Conservation (phyloP, 305 asterid genomes). For the Rubia peregrina region DNA sequence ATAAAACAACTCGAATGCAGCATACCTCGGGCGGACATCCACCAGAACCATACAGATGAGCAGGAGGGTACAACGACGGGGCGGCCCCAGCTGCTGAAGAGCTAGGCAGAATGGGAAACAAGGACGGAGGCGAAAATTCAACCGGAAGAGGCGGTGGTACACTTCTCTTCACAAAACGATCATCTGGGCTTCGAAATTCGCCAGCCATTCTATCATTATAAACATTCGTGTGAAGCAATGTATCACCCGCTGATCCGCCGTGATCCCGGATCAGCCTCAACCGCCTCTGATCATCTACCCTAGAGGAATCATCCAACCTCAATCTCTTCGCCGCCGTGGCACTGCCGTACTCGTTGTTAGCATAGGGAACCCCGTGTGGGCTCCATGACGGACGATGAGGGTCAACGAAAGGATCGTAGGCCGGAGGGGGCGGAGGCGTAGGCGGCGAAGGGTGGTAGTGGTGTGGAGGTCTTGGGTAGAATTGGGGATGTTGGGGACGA, state of each 20-base stretch:
- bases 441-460: conserved; percentile 27
- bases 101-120: conserved; percentile 34
- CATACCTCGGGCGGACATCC: conserved; percentile 45
- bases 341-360: conserved; percentile 29
- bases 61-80: conserved; percentile 33
- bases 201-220: conserved; percentile 25
- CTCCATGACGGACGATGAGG: conserved; percentile 33
- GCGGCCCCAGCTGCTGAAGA: conserved; percentile 35
- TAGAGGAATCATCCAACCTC: conserved; percentile 34
- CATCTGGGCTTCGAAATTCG: conserved; percentile 24
- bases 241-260: conserved; percentile 34
- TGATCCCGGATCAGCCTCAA: conserved; percentile 75
- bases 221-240: not conserved
- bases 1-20: not conserved
- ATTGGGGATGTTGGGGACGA: conserved; percentile 47
- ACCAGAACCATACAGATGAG: conserved; percentile 30
- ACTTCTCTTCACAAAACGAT: conserved; percentile 26
- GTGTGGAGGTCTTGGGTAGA: conserved; percentile 34
- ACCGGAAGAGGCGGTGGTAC: conserved; percentile 56
- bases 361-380: conserved; percentile 27
- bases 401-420: conserved; percentile 56
- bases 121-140: conserved; percentile 40
- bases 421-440: conserved; percentile 20
- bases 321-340: conserved; percentile 53
- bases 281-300: conserved; percentile 58